phyloP scores from a whole-genome alignment of 495 filamentous ascomycete genomes.

The Amniculicola lignicola region DNA sequence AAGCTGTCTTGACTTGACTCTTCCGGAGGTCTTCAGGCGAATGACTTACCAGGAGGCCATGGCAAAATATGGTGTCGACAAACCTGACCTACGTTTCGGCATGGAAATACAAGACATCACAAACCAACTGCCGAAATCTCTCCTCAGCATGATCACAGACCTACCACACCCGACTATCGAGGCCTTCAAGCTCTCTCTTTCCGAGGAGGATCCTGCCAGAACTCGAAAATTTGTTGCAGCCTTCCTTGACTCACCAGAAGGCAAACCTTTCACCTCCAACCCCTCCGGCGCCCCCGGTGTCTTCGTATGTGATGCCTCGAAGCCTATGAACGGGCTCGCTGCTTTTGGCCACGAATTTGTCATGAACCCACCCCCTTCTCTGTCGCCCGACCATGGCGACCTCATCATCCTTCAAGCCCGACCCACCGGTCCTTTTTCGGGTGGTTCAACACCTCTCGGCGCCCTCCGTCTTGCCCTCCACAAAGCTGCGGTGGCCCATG shows the following conservation, averaged over 20 bases:
- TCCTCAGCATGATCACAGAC: constrained; percentile 67
- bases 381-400: constrained; percentile 64
- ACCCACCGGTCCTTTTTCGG: constrained; percentile 55
- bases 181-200: constrained; percentile 59
- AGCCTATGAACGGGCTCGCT: constrained; percentile 68
- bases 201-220: constrained; percentile 45
- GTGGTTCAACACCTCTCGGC: constrained; percentile 77
- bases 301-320: constrained; percentile 65
- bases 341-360: constrained; percentile 72
- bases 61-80: constrained; percentile 79
- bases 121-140: constrained; percentile 59
- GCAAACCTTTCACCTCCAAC: constrained; percentile 58
- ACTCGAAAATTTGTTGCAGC: constrained; percentile 58
- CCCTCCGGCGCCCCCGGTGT: constrained; percentile 70
- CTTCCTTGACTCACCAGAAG: constrained; percentile 67
- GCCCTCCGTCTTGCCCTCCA: constrained; percentile 70
- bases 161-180: constrained; percentile 65
- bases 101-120: constrained; percentile 61
- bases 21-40: constrained; percentile 36
- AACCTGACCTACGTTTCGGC: constrained; percentile 75
- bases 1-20: too few relatives aligned
- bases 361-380: constrained; percentile 53
- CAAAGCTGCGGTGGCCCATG: constrained; percentile 57
- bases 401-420: constrained; percentile 79
- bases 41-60: constrained; percentile 78